Conservation (phyloP, 1,139 yeast species). For the Pichia sp. region DNA sequence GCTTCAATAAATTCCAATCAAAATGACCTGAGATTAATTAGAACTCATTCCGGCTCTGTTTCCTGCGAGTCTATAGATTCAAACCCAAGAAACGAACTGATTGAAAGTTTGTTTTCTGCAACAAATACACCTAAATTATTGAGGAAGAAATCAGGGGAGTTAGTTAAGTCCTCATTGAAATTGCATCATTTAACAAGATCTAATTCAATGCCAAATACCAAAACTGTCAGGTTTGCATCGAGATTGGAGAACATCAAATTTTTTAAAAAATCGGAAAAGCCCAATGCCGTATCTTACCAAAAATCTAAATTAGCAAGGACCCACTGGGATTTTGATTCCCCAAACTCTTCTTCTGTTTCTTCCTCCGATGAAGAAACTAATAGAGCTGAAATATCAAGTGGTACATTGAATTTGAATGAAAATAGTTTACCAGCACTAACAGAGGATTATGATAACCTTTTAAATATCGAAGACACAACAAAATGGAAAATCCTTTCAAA, state of each 20-base stretch:
- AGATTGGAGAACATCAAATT: conserved; percentile 60
- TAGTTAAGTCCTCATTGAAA: conserved; percentile 67
- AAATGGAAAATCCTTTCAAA: conserved; percentile 36
- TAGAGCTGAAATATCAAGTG: conserved; percentile 22
- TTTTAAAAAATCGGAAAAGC: conserved; percentile 63
- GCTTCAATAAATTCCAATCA: no score
- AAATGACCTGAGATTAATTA: neutral
- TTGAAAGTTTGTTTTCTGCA: neutral
- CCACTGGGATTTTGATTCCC: conserved; percentile 22
- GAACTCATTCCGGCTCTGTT: neutral
- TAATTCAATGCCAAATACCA: conserved; percentile 61
- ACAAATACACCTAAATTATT: conserved; percentile 39
- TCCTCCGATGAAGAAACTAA: conserved; percentile 15
- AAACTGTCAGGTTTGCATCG: conserved; percentile 73
- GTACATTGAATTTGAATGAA: neutral
- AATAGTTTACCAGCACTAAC: no score
- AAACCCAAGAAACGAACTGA: neutral
- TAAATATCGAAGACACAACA: conserved; percentile 13
- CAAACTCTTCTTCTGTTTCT: conserved; percentile 7
- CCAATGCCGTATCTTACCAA: conserved; percentile 60
- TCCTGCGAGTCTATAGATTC: no score
- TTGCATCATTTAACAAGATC: conserved; percentile 40
- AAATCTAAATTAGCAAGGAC: conserved; percentile 7
- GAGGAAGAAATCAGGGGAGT: conserved; percentile 63
- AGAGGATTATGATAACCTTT: conserved; percentile 23